Base-by-base conservation (phyloP, 2,329 filamentous ascomycete species). In the Xylariomycetidae sp. region DNA sequence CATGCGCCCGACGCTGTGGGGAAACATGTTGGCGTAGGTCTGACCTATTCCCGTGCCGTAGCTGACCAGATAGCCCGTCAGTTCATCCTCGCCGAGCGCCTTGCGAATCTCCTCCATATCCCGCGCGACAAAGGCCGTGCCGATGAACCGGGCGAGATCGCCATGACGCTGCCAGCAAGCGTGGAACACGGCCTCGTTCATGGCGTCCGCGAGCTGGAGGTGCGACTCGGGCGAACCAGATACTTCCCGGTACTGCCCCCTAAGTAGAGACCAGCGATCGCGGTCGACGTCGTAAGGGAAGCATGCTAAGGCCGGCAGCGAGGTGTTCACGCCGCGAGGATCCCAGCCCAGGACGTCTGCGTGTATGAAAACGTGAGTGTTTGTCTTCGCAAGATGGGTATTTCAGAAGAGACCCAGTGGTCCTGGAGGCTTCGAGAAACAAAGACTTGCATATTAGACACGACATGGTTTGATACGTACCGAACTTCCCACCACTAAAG, bases 311-410 rank as follows among this genome's bases (percentile, higher is more conserved):
- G 61, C 48, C 1, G 71, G 71, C 6, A 60, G 60, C 2, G 69
- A 66, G 1, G 56, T 48, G 42, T 73, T 73, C 33, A 74, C 67
- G 2, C 70, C 70, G 4, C 71, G 63, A n/a, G 70, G 70, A 32
- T 75, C 71, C 63, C 67, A 74, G n/a, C 69, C 67, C 11, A 75
- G 48, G 5, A 73, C 63, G 37, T 73, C 69, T n/a, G n/a, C n/a
- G n/a, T n/a, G n/a, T n/a, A n/a, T n/a, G n/a, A n/a, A n/a, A n/a
- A n/a, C n/a, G n/a, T n/a, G n/a, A n/a, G n/a, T n/a, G n/a, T n/a
- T n/a, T n/a, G n/a, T n/a, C n/a, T n/a, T n/a, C n/a, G n/a, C n/a
- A n/a, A n/a, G n/a, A n/a, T n/a, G n/a, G n/a, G n/a, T n/a, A n/a
- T n/a, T n/a, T n/a, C n/a, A n/a, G n/a, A n/a, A n/a, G n/a, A n/a